Base-by-base conservation (phyloP, 108 stramenopile species). In the Cyclotella atomus region DNA sequence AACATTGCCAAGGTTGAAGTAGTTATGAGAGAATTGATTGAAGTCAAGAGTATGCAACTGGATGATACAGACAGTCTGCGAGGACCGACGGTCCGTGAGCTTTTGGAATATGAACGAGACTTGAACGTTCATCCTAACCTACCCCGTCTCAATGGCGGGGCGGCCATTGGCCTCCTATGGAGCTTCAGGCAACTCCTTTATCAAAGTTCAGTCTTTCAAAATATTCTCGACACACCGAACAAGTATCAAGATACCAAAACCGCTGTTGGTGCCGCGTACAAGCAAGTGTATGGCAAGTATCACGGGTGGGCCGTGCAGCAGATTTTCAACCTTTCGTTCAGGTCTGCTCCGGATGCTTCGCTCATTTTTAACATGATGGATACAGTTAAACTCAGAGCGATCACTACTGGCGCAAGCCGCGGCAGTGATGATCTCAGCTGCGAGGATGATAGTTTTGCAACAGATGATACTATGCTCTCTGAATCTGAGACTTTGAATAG, bases 291-390 rank as follows among this genome's bases (percentile, higher is more conserved):
- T 66, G 84, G 65, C 17, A 61, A 76, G 28, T 91, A 81, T 67
- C 93, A 94, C 53, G 85, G 85, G 9, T 94, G 90, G 88, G 83
- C 89, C 32, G 77, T 88, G 6, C 83, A 87, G 30, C 82, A 88
- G 47, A 87, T 93, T 50, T 76, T 81, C 68, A 86, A 67, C 35
- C 85, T 85, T 61, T 87, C 86, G 25, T 88, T 91, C 62, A 81
- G 87, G 55, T 82, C 90, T 8, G 86, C 90, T 16, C 90, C 90
- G 3, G 74, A 84, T 6, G 68, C 73, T 17, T 73, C 66, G 27
- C 65, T 76, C 3, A 84, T 91, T 27, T 88, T 75, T 65, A 77
- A 78, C 12, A 65, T 60, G 29, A 91, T 91, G 90, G 84, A 87
- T 62, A 83, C 85, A 2, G 46, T 76, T 14, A 60, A 71, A 20